These are phyloP conservation scores for Gossypium stocksii DNA, from an alignment of 345 rosid genomes.

Conservation along the genomic window DNA sequence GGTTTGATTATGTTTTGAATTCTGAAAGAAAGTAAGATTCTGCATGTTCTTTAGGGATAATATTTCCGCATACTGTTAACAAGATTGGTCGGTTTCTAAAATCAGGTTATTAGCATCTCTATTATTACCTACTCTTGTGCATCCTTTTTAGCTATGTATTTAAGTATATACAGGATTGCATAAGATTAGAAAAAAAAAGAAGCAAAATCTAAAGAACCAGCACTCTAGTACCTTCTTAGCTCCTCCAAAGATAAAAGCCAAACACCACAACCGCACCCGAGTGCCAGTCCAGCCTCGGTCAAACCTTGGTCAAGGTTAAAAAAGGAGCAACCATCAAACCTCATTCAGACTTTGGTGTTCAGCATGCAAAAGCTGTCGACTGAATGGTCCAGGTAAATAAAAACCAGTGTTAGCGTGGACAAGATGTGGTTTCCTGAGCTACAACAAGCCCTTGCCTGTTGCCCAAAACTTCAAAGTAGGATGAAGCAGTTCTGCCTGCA, in stretches of 20 bases:
- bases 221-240: no score
- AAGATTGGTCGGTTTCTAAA: no score
- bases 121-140: no score
- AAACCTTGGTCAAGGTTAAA: slow-evolving; percentile 22
- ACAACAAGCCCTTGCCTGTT: slow-evolving; percentile 61
- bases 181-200: slow-evolving; percentile 24
- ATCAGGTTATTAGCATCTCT: no score
- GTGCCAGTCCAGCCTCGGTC: neutral
- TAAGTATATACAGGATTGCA: no score
- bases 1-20: no score
- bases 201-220: no score
- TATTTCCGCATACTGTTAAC: no score
- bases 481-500: slow-evolving; percentile 88
- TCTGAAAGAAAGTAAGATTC: no score
- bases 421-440: slow-evolving; percentile 45
- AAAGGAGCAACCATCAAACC: slow-evolving; percentile 44
- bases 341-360: slow-evolving; percentile 30
- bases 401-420: slow-evolving; percentile 33
- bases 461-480: slow-evolving; percentile 39
- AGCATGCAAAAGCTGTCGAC: slow-evolving; percentile 28
- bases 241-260: neutral
- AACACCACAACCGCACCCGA: slow-evolving; percentile 14
- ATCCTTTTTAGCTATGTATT: no score
- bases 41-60: no score
- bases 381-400: neutral